Base-by-base conservation (phyloP, 2,329 filamentous ascomycete genomes). In the Fusarium sp. region DNA sequence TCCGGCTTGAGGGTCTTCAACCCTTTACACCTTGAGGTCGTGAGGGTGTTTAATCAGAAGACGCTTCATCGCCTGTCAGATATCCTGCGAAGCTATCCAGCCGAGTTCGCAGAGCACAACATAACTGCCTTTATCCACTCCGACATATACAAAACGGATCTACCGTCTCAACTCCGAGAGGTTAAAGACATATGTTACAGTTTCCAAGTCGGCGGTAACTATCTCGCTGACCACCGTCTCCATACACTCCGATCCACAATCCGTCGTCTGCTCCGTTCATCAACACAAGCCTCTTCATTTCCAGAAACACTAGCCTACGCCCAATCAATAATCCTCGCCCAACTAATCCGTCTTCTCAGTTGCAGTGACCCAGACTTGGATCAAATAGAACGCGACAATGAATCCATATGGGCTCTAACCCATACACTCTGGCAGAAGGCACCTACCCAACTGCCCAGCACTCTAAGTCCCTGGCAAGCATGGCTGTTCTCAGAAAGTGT, bases 401-500 rank as follows among this genome's bases (percentile, higher is more conserved):
- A 46, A 39, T 23, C 45, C 0, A 46, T 64, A 51, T 64, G 61
- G 61, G 39, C 26, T 2, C 6, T 50, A 0, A 64, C 59, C 0
- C 61, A 64, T 4, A 4, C 7, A 0, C 16, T 64, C 1, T 64
- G 61, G 61, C 61, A 64, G 0, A 14, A 42, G 8, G 61, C 61
- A 0, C 61, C 61, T 0, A 50, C 16, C 3, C 61, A 64, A 41
- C 14, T 64, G 2, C 43, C 61, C 3, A 50, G 51, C 8, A 46
- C 59, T 4, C 13, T 64, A 1, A 64, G 37, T 25, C 61, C 44
- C 0, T 64, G 61, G 61, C 61, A 51, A 26, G 61, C 61, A 12
- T 64, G 61, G 61, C 1, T 64, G 1, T 64, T 64, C 5, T 64
- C 61, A 0, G 61, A 64, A 11, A 64, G 23, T 21, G 61, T 64